These are phyloP conservation scores for Onygenales sp. DNA, from an alignment of 2,329 filamentous ascomycete species.

Conservation along the genomic window DNA sequence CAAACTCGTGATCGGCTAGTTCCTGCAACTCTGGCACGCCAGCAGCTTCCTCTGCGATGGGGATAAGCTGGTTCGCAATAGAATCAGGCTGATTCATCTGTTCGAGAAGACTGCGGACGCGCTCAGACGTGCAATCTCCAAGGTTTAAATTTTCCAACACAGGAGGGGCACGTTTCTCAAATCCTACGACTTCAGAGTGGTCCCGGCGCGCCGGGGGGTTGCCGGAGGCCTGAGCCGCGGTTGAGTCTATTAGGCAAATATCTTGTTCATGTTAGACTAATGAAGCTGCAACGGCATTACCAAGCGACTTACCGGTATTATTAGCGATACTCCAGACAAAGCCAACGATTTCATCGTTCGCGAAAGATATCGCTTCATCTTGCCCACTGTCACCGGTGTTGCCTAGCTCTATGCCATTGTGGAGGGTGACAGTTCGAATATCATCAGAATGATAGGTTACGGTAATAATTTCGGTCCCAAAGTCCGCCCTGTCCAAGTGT, in stretches of 20 bases:
- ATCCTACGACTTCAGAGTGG: too few species aligned
- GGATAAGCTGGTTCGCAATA: not conserved
- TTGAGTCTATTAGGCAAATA: too few species aligned
- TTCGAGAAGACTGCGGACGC: not conserved
- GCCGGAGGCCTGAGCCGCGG: too few species aligned
- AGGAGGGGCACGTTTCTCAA: not conserved
- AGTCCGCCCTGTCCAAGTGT: not conserved
- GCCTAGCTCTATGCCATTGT: not conserved
- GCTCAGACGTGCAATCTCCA: not conserved
- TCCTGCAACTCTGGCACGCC: not conserved
- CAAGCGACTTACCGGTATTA: not conserved
- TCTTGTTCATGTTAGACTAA: too few species aligned
- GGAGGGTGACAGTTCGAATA: not conserved
- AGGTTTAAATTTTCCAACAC: not conserved
- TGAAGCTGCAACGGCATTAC: not conserved
- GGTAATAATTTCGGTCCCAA: not conserved
- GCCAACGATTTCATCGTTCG: not conserved
- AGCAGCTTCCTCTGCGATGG: not conserved
- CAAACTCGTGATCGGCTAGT: not conserved
- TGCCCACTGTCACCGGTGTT: not conserved
- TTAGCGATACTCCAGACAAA: not conserved
- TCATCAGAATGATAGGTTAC: not conserved
- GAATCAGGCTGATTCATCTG: not conserved
- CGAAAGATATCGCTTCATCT: not conserved
- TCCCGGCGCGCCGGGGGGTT: too few species aligned